A percentile compares a stretch with the other conserved stretches of the same genome.
These are phyloP conservation scores for Pterocarpus macrocarpus DNA, from an alignment of 306 rosid genomes.

Conservation along the genomic window DNA sequence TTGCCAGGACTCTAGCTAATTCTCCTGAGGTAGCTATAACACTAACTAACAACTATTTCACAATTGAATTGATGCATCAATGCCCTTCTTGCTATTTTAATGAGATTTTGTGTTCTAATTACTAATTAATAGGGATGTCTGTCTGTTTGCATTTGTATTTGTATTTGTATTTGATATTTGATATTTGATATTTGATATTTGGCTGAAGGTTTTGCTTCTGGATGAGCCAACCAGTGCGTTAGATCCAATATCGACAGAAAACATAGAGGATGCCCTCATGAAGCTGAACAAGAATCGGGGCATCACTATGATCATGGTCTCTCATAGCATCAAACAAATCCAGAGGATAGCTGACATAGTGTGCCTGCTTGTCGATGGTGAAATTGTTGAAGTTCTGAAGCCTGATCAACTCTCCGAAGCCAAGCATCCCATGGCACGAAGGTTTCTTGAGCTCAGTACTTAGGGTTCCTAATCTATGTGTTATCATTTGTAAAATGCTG, in stretches of 20 bases:
- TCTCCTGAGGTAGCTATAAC: conserved; percentile 73
- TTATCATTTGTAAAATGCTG: background rate
- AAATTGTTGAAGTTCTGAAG: conserved; percentile 76
- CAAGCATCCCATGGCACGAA: conserved; percentile 86
- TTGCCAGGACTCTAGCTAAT: conserved; percentile 91
- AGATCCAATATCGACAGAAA: conserved; percentile 92
- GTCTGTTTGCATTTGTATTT: too few relatives aligned
- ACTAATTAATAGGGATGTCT: too few relatives aligned
- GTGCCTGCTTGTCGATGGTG: conserved; percentile 85
- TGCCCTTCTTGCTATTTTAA: too few relatives aligned
- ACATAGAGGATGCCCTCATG: conserved; percentile 80
- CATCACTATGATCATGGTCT: conserved; percentile 81
- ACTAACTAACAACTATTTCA: background rate
- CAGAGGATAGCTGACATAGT: conserved; percentile 89
- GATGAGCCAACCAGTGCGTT: conserved; percentile 97
- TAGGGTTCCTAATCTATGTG: conserved; percentile 7
- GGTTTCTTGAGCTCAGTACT: conserved; percentile 82
- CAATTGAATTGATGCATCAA: background rate
- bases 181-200: too few relatives aligned
- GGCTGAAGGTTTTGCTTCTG: conserved; percentile 69
- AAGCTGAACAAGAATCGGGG: conserved; percentile 80
- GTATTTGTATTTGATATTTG: too few relatives aligned
- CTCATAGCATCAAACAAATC: conserved; percentile 90
- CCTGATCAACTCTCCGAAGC: conserved; percentile 78
- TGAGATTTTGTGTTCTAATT: too few relatives aligned